Base-by-base conservation (phyloP, 805 yeast genomes). In the Candida koratica region DNA sequence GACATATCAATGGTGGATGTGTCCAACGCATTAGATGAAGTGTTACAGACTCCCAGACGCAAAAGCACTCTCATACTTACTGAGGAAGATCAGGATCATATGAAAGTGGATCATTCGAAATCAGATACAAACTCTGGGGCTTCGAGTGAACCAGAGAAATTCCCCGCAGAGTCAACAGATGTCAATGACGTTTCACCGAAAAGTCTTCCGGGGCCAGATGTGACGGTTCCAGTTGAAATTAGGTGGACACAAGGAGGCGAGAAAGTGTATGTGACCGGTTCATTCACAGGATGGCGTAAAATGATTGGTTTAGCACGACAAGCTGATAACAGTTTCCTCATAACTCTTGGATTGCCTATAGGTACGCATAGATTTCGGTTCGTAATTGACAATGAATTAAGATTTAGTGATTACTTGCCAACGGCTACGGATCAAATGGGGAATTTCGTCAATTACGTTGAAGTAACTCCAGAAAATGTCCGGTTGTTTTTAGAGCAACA, bases 361-460 rank as follows among this genome's bases (percentile, higher is more conserved):
- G 97, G 97, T 7, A 89, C 96, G 0, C 97, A 89, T 60, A 70
- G 96, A 45, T 85, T 90, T 61, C 77, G 96, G 52, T 89, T 89
- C 55, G 95, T 90, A 39, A 93, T 89, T 28, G 97, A 89, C 53
- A 88, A 89, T 59, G 97, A 90, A 56, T 76, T 89, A 48, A 67
- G 96, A 43, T 86, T 87, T 55, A 81, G 93, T 25, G 95, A 88
- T 58, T 79, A 73, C 47, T 71, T 89, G 48, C 95, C 96, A n/a
- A 88, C 96, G 1, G 97, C 97, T 5, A 89, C 97, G 0, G 97
- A 90, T 60, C 94, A 89, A 44, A 83, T 88, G 80, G 97, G 97
- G 32, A 89, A 89, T 55, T 84, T 89, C 51, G 96, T 90, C 34
- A 89, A 89, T 60, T 89, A 89, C 59, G 73, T 89, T 37, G 96